Base-by-base conservation (phyloP, 2,329 filamentous ascomycete genomes). In the Sclerotinia nivalis region DNA sequence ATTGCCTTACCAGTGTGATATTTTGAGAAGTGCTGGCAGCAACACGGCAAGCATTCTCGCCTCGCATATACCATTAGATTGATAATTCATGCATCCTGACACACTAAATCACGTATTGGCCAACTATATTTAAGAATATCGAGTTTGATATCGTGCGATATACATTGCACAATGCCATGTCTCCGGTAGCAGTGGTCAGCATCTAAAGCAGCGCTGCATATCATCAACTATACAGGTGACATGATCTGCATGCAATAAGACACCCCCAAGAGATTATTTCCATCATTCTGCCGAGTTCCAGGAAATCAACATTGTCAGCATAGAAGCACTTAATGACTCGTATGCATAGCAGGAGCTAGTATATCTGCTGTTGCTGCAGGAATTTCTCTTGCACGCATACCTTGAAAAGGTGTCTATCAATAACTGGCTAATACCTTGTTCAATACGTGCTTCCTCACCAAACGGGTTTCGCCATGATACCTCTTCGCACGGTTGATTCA, bases 231-330 rank as follows among this genome's bases (percentile, higher is more conserved):
- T 22, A 58, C 40, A 34, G 2, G 5, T 40, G 55, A 58, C 31
- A n/a, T 50, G 20, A 64, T 37, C 13, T 64, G 45, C 60, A 64
- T 64, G 60, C 13, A 64, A 52, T 40, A 28, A 52, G 12, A 58
- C 6, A 49, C 13, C 10, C 60, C 45, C 31, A n/a, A 40, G 60
- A 40, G 49, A 5, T 40, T 22, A 28, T 50, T 25, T 31, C 2
- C 13, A 28, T 64, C 60, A 15, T 64, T 15, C 47, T 64, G 47
- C 13, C 47, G 31, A 64, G 60, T 40, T 15, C n/a, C 22, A 64
- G 45, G 31, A 25, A 64, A 40, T 34, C 49, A 52, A 18, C n/a
- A 20, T n/a, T 25, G 8, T 50, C 22, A 50, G 60, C 28, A 15
- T 22, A 37, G 45, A 62, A 25, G 60, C 45, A 34, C 20, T 25